phyloP scores from a whole-genome alignment of 768 basidiomycete genomes.

The Kondoa subrosea region DNA sequence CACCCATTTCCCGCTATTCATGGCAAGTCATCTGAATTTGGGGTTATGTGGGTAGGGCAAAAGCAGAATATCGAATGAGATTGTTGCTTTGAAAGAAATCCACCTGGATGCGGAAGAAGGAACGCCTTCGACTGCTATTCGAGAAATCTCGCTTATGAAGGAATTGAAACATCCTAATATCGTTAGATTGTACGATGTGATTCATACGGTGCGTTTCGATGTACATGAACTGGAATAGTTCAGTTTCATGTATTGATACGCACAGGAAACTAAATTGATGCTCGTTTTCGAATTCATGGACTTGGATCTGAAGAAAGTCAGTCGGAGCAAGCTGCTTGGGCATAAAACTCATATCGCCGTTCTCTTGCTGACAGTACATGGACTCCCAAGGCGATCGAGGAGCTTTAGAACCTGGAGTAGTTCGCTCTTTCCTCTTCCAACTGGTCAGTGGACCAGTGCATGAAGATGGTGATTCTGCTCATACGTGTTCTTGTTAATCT shows the following conservation, averaged over 20 bases:
- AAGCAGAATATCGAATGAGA: conserved; percentile 92
- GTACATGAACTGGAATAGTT: not conserved
- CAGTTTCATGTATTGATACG: not conserved
- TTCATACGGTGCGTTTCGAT: conserved; percentile 50
- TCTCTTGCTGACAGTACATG: conserved; percentile 51
- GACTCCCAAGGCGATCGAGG: conserved; percentile 92
- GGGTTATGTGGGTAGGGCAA: conserved; percentile 54
- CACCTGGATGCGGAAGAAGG: conserved; percentile 99
- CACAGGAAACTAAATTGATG: conserved; percentile 71
- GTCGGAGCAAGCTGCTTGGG: no score
- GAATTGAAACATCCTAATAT: conserved; percentile 98
- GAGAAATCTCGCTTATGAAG: conserved; percentile 98
- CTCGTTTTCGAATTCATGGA: conserved; percentile 98
- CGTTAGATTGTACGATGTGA: conserved; percentile 92
- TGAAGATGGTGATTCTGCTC: not conserved
- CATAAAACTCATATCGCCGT: no score
- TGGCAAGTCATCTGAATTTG: not conserved
- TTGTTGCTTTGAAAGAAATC: conserved; percentile 96
- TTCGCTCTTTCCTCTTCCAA: conserved; percentile 96
- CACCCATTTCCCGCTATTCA: not conserved
- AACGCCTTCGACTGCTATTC: conserved; percentile 93
- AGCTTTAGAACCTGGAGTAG: conserved; percentile 61
- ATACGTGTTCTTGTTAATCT: not conserved
- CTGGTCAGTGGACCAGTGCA: conserved; percentile 32
- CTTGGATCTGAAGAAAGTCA: conserved; percentile 74